A percentile compares a stretch with the other conserved stretches of the same genome.
phyloP scores from a whole-genome alignment of 371 early-diverging fungal species.

The Mortierella sp. region DNA sequence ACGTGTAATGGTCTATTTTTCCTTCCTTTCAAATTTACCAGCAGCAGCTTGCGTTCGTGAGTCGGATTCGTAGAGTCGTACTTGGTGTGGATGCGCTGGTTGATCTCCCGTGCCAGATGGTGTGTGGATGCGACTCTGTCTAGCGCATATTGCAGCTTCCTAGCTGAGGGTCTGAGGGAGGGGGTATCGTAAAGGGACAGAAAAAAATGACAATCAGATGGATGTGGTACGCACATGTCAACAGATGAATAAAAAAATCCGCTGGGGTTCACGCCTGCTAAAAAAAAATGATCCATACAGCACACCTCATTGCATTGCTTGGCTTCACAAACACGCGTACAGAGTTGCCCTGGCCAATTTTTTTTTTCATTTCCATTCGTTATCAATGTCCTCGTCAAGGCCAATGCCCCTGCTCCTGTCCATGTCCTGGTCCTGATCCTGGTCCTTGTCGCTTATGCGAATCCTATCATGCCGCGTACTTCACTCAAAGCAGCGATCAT shows the following conservation, averaged over 20 bases:
- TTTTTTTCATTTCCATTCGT: too few relatives aligned
- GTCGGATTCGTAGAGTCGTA: conserved; percentile 71
- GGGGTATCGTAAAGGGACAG: not conserved
- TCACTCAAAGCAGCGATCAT: too few relatives aligned
- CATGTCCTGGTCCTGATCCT: too few relatives aligned
- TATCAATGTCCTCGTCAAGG: too few relatives aligned
- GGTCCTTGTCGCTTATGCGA: too few relatives aligned
- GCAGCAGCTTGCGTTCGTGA: conserved; percentile 76
- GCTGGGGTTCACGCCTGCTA: conserved; percentile 17
- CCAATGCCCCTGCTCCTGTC: too few relatives aligned
- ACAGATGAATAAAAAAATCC: conserved; percentile 12
- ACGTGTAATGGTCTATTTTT: too few relatives aligned
- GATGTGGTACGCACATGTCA: conserved; percentile 19
- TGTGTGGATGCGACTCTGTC: conserved; percentile 65
- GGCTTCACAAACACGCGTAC: not conserved
- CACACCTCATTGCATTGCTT: not conserved
- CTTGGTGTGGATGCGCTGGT: conserved; percentile 71
- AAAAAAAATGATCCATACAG: not conserved
- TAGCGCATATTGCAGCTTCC: conserved; percentile 64
- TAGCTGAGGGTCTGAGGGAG: conserved; percentile 63
- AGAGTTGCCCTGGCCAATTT: not conserved
- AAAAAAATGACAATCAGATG: too few relatives aligned
- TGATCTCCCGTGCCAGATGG: conserved; percentile 67
- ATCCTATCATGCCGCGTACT: too few relatives aligned
- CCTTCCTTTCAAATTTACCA: too few relatives aligned